Base-by-base conservation (phyloP, 495 filamentous ascomycete species). In the Aspergillus bridgeri region DNA sequence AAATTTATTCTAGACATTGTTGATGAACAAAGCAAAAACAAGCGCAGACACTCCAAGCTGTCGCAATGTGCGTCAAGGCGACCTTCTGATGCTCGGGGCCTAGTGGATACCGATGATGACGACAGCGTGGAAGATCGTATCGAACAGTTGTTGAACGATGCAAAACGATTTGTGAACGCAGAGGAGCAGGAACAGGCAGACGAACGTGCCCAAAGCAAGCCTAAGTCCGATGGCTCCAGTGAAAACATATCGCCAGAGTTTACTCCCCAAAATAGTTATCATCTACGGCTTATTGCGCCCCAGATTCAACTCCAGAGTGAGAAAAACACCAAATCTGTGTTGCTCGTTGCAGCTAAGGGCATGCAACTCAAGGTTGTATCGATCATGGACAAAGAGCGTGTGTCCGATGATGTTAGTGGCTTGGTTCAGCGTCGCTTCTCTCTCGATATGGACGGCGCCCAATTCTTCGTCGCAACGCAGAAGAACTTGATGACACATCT, bases 1-100 rank as follows among this genome's bases (percentile, higher is more conserved):
- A 98, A 97, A 67, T 98, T 98, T 71, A 96, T 98, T 58, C 77
- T 97, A 9, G 94, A 98, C 67, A 96, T 98, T 29, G 89, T 98
- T 13, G 91, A 96, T 33, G 94, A 98, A 65, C 94, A 97, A 64
- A 83, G 83, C 59, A 91, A 80, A 62, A 76, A 75, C 45, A 86
- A 76, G 73, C 82, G 64, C 79, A 83, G 72, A 56, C 68, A 68
- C 58, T 60, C 67, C 3, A 70, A 70, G 49, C 60, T 69, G 51
- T 72, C 69, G 42, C 70, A 66, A 21, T 52, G 51, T 38, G 44
- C 59, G 0, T 62, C 62, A 21, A 61, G 60, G 42, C 61, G 58
- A n/a, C 63, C 64, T 48, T 70, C 67, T 1, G 68, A 49, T 68
- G 75, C 47, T 67, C 71, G 5, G 65, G 73, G 48, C 44, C 62